Evolutionary conservation across 148 eudicot genomes (phyloP).

Genomic region (Amaranthus hypochondriacus): DNA sequence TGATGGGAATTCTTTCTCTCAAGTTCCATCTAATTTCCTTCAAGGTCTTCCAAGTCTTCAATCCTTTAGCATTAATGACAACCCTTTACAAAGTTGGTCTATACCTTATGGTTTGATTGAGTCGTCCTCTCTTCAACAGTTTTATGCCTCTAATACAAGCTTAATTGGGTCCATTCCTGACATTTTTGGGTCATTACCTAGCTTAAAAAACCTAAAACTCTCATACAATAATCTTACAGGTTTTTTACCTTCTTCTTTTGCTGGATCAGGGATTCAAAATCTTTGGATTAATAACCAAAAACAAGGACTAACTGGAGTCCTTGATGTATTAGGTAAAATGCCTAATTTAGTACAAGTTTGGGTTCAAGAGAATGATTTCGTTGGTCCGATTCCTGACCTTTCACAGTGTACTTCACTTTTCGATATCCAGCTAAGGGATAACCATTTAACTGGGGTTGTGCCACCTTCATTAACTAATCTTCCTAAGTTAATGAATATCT

Average conservation of each 20-base stretch:
- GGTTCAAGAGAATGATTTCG: constrained; percentile 35
- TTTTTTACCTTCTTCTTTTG: constrained; percentile 43
- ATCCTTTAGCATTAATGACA: constrained; percentile 39
- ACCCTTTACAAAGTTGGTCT: constrained; percentile 40
- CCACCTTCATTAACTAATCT: constrained; percentile 29
- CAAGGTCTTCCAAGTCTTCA: constrained; percentile 40
- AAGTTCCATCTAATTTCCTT: constrained; percentile 32
- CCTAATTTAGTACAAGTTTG: constrained; percentile 30
- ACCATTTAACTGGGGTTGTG: constrained; percentile 32
- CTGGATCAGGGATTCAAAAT: constrained; percentile 35
- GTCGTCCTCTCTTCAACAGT: constrained; percentile 27
- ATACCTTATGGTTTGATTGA: constrained; percentile 37
- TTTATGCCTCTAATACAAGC: constrained; percentile 30
- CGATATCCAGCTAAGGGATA: constrained; percentile 42
- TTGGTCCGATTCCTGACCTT: constrained; percentile 30
- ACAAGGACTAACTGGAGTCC: constrained; percentile 43
- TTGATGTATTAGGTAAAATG: constrained; percentile 51
- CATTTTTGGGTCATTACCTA: constrained; percentile 39
- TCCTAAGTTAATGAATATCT: constrained; percentile 24
- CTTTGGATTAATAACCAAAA: constrained; percentile 62
- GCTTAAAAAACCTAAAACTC: constrained; percentile 35
- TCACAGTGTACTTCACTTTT: constrained; percentile 28
- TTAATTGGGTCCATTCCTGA: constrained; percentile 55
- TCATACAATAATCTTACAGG: constrained; percentile 68
- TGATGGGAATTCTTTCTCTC: constrained; percentile 38